Evolutionary conservation across 371 early-diverging fungal genomes (phyloP), one percentile per base, ranked within the genome.

Genomic region (Syncephalis fuscata): DNA sequence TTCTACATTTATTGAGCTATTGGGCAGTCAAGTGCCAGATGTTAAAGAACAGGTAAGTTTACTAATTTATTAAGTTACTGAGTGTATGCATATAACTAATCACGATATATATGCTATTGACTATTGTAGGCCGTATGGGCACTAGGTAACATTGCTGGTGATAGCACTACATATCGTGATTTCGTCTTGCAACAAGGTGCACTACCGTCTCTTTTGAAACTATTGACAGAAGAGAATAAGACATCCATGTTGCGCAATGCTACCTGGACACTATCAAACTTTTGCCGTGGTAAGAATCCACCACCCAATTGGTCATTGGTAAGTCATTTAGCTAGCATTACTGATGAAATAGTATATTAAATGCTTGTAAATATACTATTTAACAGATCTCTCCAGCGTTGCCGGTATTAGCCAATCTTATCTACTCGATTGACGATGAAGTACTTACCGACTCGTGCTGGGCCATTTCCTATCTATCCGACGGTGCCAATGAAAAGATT

Each of bases 91-190:
- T 11, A 44, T 37, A 44, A 15, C 39, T 43, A 37, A 7, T 9
- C 17, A n/a, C 24, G 16, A 1, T 40, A 5, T 4, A 42, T 9
- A 5, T 5, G 15, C 22, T 15, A 19, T 11, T 49, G 14, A 16
- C 26, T 9, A 46, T 7, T 7, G 7, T 11, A 86, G 79, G 94
- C 94, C 46, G 97, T 98, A 38, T 99, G 99, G 99, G 99, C 99
- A 10, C 76, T 99, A 38, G 99, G 99, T 53, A 99, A 99, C 71
- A 99, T 99, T 73, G 96, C 99, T 38, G 99, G 99, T 48, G 99
- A 99, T 73, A 83, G 85, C 56, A 85, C 99, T 46, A 61, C 62
- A 9, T 92, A 90, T 64, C 84, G 99, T 49, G 96, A 99, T 66
- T 79, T 70, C 62, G 95, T 98, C 16, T 73, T 99, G 40, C 64